Conservation (phyloP, 2,329 filamentous ascomycete genomes). For the Hypoxylon sp. region DNA sequence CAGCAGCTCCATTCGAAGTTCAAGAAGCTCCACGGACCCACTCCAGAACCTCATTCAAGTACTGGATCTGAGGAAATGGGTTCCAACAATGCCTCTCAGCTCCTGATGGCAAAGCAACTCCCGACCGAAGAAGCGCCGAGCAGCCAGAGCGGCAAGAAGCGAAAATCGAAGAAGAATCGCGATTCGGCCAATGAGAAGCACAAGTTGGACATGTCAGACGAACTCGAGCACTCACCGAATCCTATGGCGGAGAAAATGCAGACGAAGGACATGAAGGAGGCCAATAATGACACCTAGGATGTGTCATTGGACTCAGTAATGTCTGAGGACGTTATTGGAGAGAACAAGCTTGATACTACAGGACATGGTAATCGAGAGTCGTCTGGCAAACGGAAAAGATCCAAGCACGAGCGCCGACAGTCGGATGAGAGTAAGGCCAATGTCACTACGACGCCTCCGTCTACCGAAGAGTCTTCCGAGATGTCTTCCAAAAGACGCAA, state of each 20-base stretch:
- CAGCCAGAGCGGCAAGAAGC: background rate
- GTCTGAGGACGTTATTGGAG: background rate
- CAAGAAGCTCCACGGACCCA: background rate
- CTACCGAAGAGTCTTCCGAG: background rate
- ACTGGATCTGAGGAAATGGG: background rate
- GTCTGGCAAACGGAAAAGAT: background rate
- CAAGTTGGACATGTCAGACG: background rate
- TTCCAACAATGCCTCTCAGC: background rate
- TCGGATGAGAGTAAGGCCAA: background rate
- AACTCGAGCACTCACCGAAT: background rate
- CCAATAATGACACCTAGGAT: background rate
- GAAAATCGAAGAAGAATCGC: background rate
- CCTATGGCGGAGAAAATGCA: background rate
- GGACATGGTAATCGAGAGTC: background rate
- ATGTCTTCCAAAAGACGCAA: conserved; percentile 2
- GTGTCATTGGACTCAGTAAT: background rate
- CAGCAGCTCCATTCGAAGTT: background rate
- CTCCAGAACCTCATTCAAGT: background rate
- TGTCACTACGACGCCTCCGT: background rate
- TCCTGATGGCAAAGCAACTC: background rate
- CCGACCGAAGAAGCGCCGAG: background rate
- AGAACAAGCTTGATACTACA: background rate
- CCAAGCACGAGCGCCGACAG: background rate
- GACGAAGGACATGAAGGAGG: background rate
- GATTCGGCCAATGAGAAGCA: background rate